A percentile compares a stretch with the other conserved stretches of the same genome.
Conservation (phyloP, 1,284 basidiomycete species). For the Macrocybe sp. region DNA sequence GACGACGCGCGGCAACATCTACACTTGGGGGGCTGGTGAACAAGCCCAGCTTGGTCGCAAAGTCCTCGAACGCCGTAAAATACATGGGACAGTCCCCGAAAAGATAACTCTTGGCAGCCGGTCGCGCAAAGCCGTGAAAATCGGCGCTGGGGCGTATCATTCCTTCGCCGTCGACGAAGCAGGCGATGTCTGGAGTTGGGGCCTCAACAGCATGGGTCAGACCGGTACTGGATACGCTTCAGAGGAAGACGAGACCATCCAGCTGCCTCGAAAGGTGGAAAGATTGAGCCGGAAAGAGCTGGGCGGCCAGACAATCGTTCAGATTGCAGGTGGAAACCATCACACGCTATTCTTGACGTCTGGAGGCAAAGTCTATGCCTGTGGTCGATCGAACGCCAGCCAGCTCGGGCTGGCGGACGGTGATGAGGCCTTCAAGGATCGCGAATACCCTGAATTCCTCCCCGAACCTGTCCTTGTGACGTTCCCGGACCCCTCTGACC, state of each 20-base stretch:
- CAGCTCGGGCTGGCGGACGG: constrained; percentile 74
- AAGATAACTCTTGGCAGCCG: constrained; percentile 70
- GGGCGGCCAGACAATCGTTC: constrained; percentile 61
- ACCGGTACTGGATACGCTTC: constrained; percentile 40
- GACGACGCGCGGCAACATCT: constrained; percentile 80
- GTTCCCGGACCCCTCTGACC: constrained; percentile 69
- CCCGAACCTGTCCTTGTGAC: constrained; percentile 59
- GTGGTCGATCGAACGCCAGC: constrained; percentile 73
- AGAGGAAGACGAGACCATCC: constrained; percentile 50
- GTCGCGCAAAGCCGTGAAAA: constrained; percentile 62
- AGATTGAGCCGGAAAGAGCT: constrained; percentile 66
- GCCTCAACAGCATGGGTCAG: constrained; percentile 70
- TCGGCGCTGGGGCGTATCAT: constrained; percentile 82
- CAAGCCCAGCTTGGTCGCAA: constrained; percentile 85
- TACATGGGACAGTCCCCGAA: constrained; percentile 80
- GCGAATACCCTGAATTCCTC: constrained; percentile 49
- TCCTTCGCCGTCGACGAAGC: constrained; percentile 86
- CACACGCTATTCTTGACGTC: constrained; percentile 86
- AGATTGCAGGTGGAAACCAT: constrained; percentile 77
- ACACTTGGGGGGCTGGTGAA: constrained; percentile 85
- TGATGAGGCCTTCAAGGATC: constrained; percentile 48
- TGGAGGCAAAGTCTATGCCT: constrained; percentile 80
- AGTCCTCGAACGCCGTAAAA: constrained; percentile 79
- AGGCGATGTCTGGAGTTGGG: constrained; percentile 89
- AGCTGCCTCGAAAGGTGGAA: constrained; percentile 65